phyloP scores from a whole-genome alignment of 139 green algal genomes.

The Nannochloris sp. region DNA sequence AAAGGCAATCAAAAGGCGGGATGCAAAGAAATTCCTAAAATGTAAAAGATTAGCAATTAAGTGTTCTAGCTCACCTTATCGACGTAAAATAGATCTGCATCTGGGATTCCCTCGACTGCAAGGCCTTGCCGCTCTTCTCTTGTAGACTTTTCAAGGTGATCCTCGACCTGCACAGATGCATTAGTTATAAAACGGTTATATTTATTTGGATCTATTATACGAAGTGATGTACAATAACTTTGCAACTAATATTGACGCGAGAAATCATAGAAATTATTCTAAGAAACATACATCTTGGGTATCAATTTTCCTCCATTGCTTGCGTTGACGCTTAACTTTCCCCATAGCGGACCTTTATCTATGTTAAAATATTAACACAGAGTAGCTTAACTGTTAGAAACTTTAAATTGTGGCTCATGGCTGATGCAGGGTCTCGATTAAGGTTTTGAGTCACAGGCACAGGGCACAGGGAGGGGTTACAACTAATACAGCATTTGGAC shows the following conservation, averaged over 20 bases:
- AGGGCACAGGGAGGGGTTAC: no score
- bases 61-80: slow-evolving; percentile 50
- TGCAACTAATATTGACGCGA: background rate
- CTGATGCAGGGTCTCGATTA: no score
- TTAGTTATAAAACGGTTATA: background rate
- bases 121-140: slow-evolving; percentile 43
- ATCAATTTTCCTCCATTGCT: slow-evolving; percentile 13
- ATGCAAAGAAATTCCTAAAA: background rate
- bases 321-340: slow-evolving; percentile 12
- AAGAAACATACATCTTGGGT: slow-evolving; percentile 14
- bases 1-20: background rate
- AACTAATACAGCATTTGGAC: no score
- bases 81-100: slow-evolving; percentile 64
- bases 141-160: slow-evolving; percentile 37
- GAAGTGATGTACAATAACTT: background rate
- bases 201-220: background rate
- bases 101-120: slow-evolving; percentile 41
- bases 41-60: no score
- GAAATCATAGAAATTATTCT: background rate
- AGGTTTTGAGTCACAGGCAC: no score
- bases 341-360: background rate
- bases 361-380: background rate
- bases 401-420: no score
- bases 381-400: no score
- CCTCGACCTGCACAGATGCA: slow-evolving; percentile 42